Evolutionary conservation across 805 yeast species (phyloP).

Genomic region (Zygoascus biomembranicola): DNA sequence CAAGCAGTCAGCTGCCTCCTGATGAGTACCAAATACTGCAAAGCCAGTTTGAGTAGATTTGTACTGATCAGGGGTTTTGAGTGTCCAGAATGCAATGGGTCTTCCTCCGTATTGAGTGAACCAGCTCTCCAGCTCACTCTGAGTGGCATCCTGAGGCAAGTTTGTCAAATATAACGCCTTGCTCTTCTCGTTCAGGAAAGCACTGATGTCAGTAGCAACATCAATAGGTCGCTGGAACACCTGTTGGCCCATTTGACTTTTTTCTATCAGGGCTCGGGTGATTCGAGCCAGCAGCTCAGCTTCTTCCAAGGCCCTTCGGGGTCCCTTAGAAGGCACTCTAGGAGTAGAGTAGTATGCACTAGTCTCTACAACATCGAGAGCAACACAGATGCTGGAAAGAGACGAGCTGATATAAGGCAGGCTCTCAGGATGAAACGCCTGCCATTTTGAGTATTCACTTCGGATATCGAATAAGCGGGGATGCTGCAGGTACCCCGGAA

Average conservation of each 20-base stretch:
- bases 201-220: conserved; percentile 59
- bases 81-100: conserved; percentile 85
- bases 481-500: conserved; percentile 69
- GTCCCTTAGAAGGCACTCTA: conserved; percentile 14
- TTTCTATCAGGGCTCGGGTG: conserved; percentile 22
- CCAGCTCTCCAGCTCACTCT: conserved; percentile 85
- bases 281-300: conserved; percentile 39
- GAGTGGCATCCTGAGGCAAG: conserved; percentile 79
- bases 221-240: conserved; percentile 64
- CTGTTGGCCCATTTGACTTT: neutral
- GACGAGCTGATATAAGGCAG: conserved; percentile 24
- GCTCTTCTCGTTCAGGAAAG: conserved; percentile 63
- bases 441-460: conserved; percentile 69
- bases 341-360: conserved; percentile 16
- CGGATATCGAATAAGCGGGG: conserved; percentile 70
- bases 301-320: conserved; percentile 39
- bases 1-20: conserved; percentile 73
- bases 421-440: conserved; percentile 44
- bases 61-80: conserved; percentile 51
- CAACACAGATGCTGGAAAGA: conserved; percentile 35
- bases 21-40: conserved; percentile 77
- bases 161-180: conserved; percentile 74
- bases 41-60: conserved; percentile 62
- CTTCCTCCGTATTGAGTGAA: conserved; percentile 79
- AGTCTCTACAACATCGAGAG: conserved; percentile 35